Base-by-base conservation (phyloP, 768 basidiomycete genomes). In the Termitomyces sp. region DNA sequence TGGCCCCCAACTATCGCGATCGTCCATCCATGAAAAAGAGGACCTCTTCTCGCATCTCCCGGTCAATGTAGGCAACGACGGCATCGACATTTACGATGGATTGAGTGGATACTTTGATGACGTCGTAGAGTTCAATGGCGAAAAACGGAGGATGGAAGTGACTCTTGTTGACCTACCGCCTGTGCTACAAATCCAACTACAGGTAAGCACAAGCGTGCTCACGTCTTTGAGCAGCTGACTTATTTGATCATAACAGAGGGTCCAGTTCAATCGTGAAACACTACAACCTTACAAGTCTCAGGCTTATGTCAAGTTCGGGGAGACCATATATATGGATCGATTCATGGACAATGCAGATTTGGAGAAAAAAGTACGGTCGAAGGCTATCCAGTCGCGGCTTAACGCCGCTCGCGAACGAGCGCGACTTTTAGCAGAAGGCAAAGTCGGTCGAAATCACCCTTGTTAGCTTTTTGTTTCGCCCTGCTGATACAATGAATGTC, bases 261-360 rank as follows among this genome's bases (percentile, higher is more conserved):
- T 94, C 4, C 94, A 96, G 79, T 98, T 94, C 75, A 93, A 98
- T 68, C 84, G 93, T 9, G 88, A 92, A 63, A 93, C 90, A 0
- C 79, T 92, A 56, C 90, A 94, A 62, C 87, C 94, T 16, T 94
- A 91, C 77, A 99, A 99, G 71, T 94, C 92, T 6, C 96, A 99
- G 67, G 94, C 93, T 4, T 96, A 94, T 70, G 88, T 99, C 62
- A 90, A 87, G 65, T 97, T 96, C 67, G 85, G 80, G 18, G 90
- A 94, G 70, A 89, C 84, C 10, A 78, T 99, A 14, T 87, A 83
- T 66, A 85, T 98, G 83, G 94, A 97, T 70, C 87, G 97, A 14
- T 99, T 95, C 76, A 75, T 96, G 67, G 88, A 92, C 59, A 82
- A 77, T 49, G 88, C 85, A 3, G 81, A 90, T 65, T 77, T 82